These are phyloP conservation scores for Lagerstroemia speciosa DNA, from an alignment of 345 rosid genomes.

Conservation along the genomic window DNA sequence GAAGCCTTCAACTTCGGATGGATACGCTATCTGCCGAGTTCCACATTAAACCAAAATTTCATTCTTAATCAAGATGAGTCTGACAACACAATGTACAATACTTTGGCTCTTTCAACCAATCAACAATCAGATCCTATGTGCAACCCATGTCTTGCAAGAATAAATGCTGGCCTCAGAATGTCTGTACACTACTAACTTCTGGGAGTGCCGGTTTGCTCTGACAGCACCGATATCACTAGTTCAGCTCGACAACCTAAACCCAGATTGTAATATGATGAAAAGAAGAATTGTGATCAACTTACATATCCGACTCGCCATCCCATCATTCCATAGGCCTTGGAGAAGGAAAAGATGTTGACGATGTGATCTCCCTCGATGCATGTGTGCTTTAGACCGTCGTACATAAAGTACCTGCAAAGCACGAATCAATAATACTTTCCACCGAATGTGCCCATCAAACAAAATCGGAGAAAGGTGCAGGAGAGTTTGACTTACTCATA, in stretches of 20 bases:
- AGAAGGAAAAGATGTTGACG: conserved; percentile 91
- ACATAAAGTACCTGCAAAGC: conserved; percentile 91
- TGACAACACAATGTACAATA: background rate
- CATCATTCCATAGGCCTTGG: conserved; percentile 99
- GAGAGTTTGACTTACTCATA: conserved; percentile 60
- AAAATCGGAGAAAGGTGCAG: background rate
- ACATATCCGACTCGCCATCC: conserved; percentile 99
- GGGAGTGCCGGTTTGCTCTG: too few relatives aligned
- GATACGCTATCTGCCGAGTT: conserved; percentile 71
- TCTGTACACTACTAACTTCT: too few relatives aligned
- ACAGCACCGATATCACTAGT: background rate
- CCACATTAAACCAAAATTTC: background rate
- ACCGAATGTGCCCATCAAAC: background rate
- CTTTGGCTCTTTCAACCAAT: too few relatives aligned
- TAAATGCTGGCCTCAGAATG: too few relatives aligned
- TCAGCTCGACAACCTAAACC: background rate
- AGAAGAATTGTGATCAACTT: conserved; percentile 22
- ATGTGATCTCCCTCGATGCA: conserved; percentile 89
- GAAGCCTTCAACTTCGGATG: conserved; percentile 67
- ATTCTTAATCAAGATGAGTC: background rate
- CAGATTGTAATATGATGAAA: background rate
- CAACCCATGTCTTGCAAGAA: too few relatives aligned
- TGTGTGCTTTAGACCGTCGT: conserved; percentile 72
- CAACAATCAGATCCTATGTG: too few relatives aligned
- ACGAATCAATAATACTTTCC: background rate